A percentile compares a stretch with the other conserved stretches of the same genome.
Evolutionary conservation across 768 basidiomycete genomes (phyloP).

Genomic region (Calocera viscosa): DNA sequence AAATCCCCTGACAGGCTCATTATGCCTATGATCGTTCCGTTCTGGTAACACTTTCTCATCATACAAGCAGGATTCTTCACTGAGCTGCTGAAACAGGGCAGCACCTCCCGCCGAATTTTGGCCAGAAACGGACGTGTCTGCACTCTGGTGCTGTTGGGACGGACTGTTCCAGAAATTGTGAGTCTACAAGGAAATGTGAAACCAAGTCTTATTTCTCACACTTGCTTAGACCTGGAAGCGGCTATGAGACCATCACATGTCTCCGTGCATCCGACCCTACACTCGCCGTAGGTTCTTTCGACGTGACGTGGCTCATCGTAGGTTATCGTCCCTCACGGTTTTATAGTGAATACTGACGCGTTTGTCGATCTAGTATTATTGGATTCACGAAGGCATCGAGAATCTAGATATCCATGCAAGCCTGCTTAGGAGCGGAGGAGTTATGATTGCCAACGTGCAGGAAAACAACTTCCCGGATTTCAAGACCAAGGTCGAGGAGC

Average conservation of each 20-base stretch:
- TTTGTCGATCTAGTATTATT: not conserved
- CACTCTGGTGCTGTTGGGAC: not conserved
- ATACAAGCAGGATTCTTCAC: not conserved
- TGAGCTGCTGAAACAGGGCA: not conserved
- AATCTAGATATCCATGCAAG: not conserved
- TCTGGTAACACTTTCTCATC: not conserved
- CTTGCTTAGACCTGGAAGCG: not conserved
- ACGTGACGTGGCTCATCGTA: not conserved
- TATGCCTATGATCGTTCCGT: not conserved
- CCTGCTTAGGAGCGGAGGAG: not conserved
- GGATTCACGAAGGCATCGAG: not conserved
- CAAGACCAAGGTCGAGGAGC: not conserved
- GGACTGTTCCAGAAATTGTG: not conserved
- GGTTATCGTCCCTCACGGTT: not conserved
- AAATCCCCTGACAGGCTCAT: not conserved
- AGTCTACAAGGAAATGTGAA: not conserved
- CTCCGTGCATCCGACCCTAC: slow-evolving; percentile 3
- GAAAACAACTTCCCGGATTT: not conserved
- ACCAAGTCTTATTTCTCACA: not conserved
- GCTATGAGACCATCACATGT: not conserved
- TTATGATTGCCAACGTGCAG: not conserved
- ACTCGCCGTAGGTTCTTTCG: not conserved
- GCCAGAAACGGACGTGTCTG: not conserved
- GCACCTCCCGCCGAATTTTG: not conserved
- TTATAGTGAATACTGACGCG: not conserved